A percentile compares a stretch with the other conserved stretches of the same genome.
Evolutionary conservation across 345 rosid genomes (phyloP).

Genomic region (Carallia pectinifolia): DNA sequence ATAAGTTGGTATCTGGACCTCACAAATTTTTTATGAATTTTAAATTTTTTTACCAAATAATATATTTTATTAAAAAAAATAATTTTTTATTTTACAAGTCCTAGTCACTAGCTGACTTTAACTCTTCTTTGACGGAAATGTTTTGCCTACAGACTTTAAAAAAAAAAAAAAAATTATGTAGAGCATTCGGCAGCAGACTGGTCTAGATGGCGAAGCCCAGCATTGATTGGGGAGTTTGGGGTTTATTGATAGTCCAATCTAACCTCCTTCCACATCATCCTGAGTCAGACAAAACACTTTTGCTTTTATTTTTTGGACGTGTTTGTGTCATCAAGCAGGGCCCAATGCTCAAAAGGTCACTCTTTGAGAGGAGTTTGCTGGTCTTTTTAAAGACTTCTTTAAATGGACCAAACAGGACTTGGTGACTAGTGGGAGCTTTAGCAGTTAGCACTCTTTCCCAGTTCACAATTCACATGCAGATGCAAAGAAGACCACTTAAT

Average conservation of each 20-base stretch:
- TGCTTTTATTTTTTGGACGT: slow-evolving; percentile 10
- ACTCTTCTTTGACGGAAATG: no score
- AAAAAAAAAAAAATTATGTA: no score
- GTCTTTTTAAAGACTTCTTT: slow-evolving; percentile 1
- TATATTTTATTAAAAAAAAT: no score
- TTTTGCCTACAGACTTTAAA: no score
- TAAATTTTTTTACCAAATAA: no score
- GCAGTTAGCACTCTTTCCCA: background rate
- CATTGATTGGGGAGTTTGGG: slow-evolving; percentile 26
- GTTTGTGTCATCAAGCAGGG: slow-evolving; percentile 32
- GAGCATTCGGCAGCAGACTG: slow-evolving; percentile 4
- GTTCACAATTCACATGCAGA: slow-evolving; percentile 28
- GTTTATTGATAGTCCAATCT: slow-evolving; percentile 19
- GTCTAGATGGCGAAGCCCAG: slow-evolving; percentile 23
- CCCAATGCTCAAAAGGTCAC: slow-evolving; percentile 6
- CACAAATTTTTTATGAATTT: no score
- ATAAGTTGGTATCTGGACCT: no score
- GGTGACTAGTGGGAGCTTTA: slow-evolving; percentile 12
- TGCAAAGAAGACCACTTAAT: slow-evolving; percentile 7
- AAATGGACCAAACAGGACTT: slow-evolving; percentile 22
- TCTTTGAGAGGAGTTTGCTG: slow-evolving; percentile 23
- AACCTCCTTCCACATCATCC: slow-evolving; percentile 41
- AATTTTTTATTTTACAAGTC: no score
- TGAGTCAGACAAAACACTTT: slow-evolving; percentile 56
- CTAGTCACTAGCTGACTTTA: no score